Evolutionary conservation across 768 basidiomycete genomes (phyloP).

Genomic region (Leccinellum luteum): DNA sequence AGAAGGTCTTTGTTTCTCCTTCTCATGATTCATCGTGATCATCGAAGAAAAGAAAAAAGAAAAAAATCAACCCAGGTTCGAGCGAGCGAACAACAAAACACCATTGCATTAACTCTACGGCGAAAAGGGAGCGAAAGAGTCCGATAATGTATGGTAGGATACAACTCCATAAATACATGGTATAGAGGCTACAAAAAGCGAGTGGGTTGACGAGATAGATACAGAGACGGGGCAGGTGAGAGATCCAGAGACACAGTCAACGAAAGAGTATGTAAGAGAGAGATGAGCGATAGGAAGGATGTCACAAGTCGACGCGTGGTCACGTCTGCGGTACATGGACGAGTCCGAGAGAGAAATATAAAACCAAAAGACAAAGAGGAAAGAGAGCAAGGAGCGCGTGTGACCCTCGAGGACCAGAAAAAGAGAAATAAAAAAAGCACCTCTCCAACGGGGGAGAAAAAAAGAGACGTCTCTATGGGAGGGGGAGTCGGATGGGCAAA

Average conservation of each 20-base stretch:
- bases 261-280: no score
- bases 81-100: neutral
- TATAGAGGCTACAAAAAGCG: neutral
- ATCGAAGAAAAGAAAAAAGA: neutral
- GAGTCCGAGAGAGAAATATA: neutral
- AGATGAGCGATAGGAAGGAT: neutral
- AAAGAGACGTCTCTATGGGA: neutral
- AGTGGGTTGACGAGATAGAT: neutral
- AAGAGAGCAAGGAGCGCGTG: neutral
- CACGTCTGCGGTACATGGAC: neutral
- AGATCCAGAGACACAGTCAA: neutral
- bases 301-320: neutral
- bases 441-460: no score
- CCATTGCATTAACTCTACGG: no score
- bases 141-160: neutral
- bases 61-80: no score
- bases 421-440: no score
- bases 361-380: neutral
- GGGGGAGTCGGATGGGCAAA: neutral
- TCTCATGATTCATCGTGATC: neutral
- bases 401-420: neutral
- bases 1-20: no score
- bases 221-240: neutral
- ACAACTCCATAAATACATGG: neutral
- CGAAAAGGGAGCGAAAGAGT: neutral